A percentile compares a stretch with the other conserved stretches of the same genome.
These are phyloP conservation scores for Paraphoma sp. DNA, from an alignment of 2,329 filamentous ascomycete genomes.

Conservation along the genomic window DNA sequence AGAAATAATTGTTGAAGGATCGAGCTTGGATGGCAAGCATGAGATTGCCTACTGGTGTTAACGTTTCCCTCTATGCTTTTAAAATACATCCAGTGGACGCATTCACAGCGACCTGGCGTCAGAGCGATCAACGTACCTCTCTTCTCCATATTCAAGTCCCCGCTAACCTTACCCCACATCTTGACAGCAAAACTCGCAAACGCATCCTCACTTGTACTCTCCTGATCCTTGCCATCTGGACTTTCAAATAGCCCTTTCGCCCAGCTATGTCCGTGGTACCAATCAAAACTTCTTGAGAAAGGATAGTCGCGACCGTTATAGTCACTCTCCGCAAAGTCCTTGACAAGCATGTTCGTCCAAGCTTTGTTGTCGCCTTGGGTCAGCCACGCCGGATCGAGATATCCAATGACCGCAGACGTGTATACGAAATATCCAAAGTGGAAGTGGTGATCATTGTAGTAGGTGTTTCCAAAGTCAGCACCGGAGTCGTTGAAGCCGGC, in stretches of 20 bases:
- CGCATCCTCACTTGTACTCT: slow-evolving; percentile 88
- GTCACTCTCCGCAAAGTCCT: slow-evolving; percentile 86
- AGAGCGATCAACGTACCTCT: slow-evolving; percentile 49
- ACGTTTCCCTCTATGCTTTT: background rate
- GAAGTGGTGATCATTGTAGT: slow-evolving; percentile 74
- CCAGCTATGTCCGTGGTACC: slow-evolving; percentile 95
- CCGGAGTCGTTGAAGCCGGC: slow-evolving; percentile 76
- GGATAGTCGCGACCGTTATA: slow-evolving; percentile 69
- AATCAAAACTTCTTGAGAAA: slow-evolving; percentile 84
- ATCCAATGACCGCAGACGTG: slow-evolving; percentile 80
- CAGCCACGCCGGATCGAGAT: slow-evolving; percentile 79
- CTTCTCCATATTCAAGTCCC: slow-evolving; percentile 80
- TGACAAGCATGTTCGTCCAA: slow-evolving; percentile 83
- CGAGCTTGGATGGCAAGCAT: slow-evolving; percentile 82
- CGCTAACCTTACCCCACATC: slow-evolving; percentile 85
- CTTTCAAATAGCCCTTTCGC: slow-evolving; percentile 78
- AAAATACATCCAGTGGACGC: background rate
- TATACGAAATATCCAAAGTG: slow-evolving; percentile 87
- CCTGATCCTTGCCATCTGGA: slow-evolving; percentile 80
- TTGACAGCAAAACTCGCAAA: slow-evolving; percentile 88
- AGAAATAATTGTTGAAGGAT: slow-evolving; percentile 79
- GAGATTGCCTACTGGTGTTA: slow-evolving; percentile 66
- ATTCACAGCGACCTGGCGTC: background rate
- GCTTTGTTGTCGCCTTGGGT: slow-evolving; percentile 66
- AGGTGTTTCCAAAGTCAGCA: slow-evolving; percentile 84